These are phyloP conservation scores for Teratosphaeria viscida DNA, from an alignment of 2,329 filamentous ascomycete species.

Conservation along the genomic window DNA sequence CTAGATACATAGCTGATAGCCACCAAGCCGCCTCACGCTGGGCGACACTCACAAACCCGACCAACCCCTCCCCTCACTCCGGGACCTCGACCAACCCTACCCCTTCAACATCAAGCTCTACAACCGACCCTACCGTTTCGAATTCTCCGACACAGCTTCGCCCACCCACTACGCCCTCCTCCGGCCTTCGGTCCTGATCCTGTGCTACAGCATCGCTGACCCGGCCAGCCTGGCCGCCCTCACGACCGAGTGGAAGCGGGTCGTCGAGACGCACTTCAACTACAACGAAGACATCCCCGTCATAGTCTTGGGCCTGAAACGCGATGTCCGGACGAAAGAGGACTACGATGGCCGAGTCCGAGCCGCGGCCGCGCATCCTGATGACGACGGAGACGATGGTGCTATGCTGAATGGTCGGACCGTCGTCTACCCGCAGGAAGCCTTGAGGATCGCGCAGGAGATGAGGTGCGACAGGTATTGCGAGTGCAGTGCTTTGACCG, in stretches of 20 bases:
- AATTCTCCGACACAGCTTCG: slow-evolving; percentile 47
- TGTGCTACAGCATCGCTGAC: slow-evolving; percentile 50
- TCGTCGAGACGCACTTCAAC: slow-evolving; percentile 44
- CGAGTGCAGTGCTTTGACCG: slow-evolving; percentile 52
- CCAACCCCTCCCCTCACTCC: slow-evolving; percentile 32
- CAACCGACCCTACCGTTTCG: slow-evolving; percentile 43
- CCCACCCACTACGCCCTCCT: slow-evolving; percentile 48
- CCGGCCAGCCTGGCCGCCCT: slow-evolving; percentile 41
- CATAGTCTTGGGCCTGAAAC: slow-evolving; percentile 49
- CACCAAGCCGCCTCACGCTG: slow-evolving; percentile 17
- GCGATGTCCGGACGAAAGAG: slow-evolving; percentile 43
- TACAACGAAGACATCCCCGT: slow-evolving; percentile 43
- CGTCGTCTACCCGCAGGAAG: slow-evolving; percentile 43
- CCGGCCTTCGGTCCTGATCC: slow-evolving; percentile 43
- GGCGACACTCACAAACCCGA: slow-evolving; percentile 19
- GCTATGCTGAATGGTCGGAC: slow-evolving; percentile 25
- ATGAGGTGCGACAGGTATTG: slow-evolving; percentile 53
- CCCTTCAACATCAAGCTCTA: slow-evolving; percentile 49
- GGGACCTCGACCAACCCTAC: slow-evolving; percentile 49
- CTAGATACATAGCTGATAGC: neutral
- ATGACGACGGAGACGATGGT: slow-evolving; percentile 14
- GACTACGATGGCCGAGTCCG: slow-evolving; percentile 24
- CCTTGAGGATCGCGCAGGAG: slow-evolving; percentile 42
- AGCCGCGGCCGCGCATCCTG: neutral
- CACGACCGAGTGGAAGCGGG: slow-evolving; percentile 32